These are phyloP conservation scores for Pichia terricola DNA, from an alignment of 1,139 yeast species.

Conservation along the genomic window DNA sequence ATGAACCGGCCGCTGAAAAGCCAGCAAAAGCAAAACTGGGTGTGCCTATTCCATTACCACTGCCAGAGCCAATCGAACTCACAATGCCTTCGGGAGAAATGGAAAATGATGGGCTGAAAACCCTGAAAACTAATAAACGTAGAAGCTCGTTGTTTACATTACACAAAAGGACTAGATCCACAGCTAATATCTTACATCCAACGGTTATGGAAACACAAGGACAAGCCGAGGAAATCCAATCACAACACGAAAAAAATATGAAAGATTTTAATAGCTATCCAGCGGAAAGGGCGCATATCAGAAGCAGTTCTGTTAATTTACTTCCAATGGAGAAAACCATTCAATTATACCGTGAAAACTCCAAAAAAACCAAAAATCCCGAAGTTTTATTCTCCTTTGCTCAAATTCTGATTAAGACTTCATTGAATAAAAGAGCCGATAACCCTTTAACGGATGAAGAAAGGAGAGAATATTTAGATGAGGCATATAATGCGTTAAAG, in stretches of 20 bases:
- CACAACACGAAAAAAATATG: not conserved
- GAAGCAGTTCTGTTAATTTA: constrained; percentile 23
- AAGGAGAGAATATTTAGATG: constrained; percentile 53
- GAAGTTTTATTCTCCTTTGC: constrained; percentile 82
- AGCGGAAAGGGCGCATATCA: not conserved
- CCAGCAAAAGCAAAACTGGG: too few species aligned
- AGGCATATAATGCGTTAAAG: constrained; percentile 63
- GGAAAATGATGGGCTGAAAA: not conserved
- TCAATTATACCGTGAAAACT: constrained; percentile 79
- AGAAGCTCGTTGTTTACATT: not conserved
- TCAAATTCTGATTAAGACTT: constrained; percentile 31
- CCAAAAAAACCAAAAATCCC: constrained; percentile 79
- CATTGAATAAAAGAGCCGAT: constrained; percentile 14
- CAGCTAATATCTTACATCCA: constrained; percentile 5
- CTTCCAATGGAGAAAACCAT: constrained; percentile 79
- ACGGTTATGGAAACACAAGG: not conserved
- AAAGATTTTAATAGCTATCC: not conserved
- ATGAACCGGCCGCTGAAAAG: too few species aligned
- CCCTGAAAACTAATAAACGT: not conserved
- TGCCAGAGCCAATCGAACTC: too few species aligned
- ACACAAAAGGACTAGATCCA: constrained; percentile 6
- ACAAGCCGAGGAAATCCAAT: not conserved
- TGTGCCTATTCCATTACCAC: too few species aligned
- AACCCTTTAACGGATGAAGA: constrained; percentile 18
- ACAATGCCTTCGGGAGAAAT: too few species aligned